Evolutionary conservation across 176 grass and related monocot genomes (phyloP).

Genomic region (Bromus sterilis): DNA sequence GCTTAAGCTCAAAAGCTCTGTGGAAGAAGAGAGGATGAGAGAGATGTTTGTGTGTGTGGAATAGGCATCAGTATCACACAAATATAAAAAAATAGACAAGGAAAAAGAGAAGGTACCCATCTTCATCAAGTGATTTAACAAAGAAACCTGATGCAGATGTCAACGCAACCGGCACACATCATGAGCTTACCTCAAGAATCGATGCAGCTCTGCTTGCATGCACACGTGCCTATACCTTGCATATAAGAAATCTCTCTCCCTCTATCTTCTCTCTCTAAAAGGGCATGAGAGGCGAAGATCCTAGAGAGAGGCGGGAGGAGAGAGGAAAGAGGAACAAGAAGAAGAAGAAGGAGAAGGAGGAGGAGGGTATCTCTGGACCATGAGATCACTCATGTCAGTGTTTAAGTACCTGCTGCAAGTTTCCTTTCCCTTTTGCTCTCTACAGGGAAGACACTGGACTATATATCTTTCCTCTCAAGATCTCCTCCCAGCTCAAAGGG

Average conservation of each 20-base stretch:
- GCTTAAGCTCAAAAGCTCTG: slow-evolving; percentile 3
- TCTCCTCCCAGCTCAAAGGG: slow-evolving; percentile 69
- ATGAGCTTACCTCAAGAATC: slow-evolving; percentile 52
- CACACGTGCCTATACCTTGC: slow-evolving; percentile 48
- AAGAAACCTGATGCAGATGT: slow-evolving; percentile 50
- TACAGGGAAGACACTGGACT: slow-evolving; percentile 35
- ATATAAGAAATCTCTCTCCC: slow-evolving; percentile 37
- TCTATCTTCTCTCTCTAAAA: slow-evolving; percentile 17
- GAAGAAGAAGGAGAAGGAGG: slow-evolving; percentile 20
- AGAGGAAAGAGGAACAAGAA: slow-evolving; percentile 9
- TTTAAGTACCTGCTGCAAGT: slow-evolving; percentile 62
- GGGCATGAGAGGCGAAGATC: slow-evolving; percentile 40
- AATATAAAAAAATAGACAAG: slow-evolving; percentile 35
- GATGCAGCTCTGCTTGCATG: slow-evolving; percentile 36
- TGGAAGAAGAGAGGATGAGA: slow-evolving; percentile 26
- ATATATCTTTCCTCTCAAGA: slow-evolving; percentile 25
- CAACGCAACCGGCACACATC: slow-evolving; percentile 43
- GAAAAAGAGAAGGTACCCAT: slow-evolving; percentile 52
- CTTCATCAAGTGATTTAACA: slow-evolving; percentile 98
- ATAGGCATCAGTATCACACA: slow-evolving; percentile 51
- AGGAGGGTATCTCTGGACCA: slow-evolving; percentile 20
- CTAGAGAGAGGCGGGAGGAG: slow-evolving; percentile 31
- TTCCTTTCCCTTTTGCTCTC: slow-evolving; percentile 69
- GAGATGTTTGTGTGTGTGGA: slow-evolving; percentile 35
- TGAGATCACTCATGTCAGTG: slow-evolving; percentile 78